These are phyloP conservation scores for Amborella trichopoda DNA, from an alignment of 164 flowering plant genomes.

Conservation along the genomic window DNA sequence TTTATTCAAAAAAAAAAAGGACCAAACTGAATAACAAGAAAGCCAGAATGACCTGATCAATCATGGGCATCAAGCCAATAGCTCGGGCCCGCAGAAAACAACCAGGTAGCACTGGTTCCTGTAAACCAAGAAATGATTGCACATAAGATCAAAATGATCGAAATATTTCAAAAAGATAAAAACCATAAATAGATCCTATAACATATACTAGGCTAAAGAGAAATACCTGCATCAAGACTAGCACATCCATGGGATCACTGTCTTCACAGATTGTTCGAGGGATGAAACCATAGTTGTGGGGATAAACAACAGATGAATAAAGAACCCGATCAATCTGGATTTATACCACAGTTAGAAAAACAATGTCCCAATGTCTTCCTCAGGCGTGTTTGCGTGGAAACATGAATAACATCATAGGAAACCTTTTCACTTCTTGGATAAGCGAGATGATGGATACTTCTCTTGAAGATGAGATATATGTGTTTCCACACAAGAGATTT, in stretches of 20 bases:
- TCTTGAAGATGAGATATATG: no score
- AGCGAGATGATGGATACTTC: no score
- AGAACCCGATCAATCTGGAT: constrained; percentile 59
- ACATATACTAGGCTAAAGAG: no score
- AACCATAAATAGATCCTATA: background rate
- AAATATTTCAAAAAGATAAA: background rate
- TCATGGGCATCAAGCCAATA: constrained; percentile 65
- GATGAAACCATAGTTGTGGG: constrained; percentile 71
- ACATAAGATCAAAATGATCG: background rate
- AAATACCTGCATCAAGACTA: constrained; percentile 64
- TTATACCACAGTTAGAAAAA: no score
- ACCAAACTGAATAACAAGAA: no score
- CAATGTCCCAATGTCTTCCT: no score
- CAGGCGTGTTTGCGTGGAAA: no score
- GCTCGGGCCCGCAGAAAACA: constrained; percentile 62
- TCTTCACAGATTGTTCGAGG: constrained; percentile 72
- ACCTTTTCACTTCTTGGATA: no score
- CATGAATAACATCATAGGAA: no score
- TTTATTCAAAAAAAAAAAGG: no score
- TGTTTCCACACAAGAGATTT: no score
- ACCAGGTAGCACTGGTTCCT: constrained; percentile 68
- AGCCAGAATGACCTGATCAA: constrained; percentile 32
- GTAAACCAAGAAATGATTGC: background rate
- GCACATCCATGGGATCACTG: constrained; percentile 65
- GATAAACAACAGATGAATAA: constrained; percentile 69